A percentile compares a stretch with the other conserved stretches of the same genome.
Conservation (phyloP, 345 rosid genomes). For the Pistacia vera region DNA sequence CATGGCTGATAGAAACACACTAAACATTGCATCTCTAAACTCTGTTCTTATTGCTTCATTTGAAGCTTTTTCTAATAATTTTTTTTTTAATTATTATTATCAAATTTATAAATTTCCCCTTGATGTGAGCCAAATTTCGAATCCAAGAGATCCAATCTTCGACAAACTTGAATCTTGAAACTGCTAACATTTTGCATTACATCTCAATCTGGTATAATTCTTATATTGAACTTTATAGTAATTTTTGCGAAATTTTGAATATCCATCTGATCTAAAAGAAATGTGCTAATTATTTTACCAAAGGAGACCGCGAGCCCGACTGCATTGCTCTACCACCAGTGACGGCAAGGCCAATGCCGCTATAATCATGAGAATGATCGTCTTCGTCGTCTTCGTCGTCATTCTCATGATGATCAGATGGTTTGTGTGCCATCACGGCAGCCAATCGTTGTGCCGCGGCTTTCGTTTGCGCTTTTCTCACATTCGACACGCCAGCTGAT, state of each 20-base stretch:
- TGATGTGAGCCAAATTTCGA: too few species aligned
- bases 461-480: conserved; percentile 81
- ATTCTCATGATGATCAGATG: conserved; percentile 38
- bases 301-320: conserved; percentile 52
- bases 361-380: conserved; percentile 44
- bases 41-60: too few species aligned
- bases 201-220: too few species aligned
- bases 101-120: too few species aligned
- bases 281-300: conserved; percentile 35
- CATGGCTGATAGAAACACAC: neutral
- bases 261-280: neutral
- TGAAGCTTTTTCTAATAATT: too few species aligned
- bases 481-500: conserved; percentile 42
- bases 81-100: too few species aligned
- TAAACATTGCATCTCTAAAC: too few species aligned
- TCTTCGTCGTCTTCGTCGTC: conserved; percentile 62
- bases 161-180: too few species aligned
- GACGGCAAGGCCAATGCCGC: conserved; percentile 56
- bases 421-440: conserved; percentile 69
- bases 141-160: too few species aligned
- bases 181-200: too few species aligned
- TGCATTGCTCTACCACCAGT: conserved; percentile 48
- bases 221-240: too few species aligned
- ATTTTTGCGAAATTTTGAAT: neutral
- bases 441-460: conserved; percentile 91